These are phyloP conservation scores for Moniliella sp. DNA, from an alignment of 1,284 basidiomycete genomes.

Conservation along the genomic window DNA sequence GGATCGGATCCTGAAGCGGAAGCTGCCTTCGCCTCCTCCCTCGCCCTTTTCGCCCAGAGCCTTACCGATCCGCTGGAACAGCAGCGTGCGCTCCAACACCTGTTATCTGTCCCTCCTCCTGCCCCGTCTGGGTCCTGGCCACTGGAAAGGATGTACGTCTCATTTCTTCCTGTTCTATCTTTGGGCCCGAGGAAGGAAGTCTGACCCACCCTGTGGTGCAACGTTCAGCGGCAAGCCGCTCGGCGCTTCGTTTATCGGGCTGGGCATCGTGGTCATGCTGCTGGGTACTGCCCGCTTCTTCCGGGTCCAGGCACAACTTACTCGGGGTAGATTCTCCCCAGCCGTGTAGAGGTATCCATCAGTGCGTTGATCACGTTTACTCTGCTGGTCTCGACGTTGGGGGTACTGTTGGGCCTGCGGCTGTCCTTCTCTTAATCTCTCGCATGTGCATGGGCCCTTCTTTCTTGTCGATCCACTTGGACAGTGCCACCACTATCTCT, in stretches of 20 bases:
- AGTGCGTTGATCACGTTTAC: background rate
- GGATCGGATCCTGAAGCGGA: too few species aligned
- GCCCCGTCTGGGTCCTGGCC: background rate
- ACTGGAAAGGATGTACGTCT: too few species aligned
- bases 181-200: too few species aligned
- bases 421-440: background rate
- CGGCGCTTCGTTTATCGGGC: slow-evolving; percentile 15
- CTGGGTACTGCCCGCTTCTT: slow-evolving; percentile 15
- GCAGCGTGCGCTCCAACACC: background rate
- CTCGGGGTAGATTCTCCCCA: slow-evolving; percentile 14
- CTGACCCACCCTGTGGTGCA: too few species aligned
- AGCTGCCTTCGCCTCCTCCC: too few species aligned
- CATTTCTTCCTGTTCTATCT: too few species aligned
- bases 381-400: background rate
- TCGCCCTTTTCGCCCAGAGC: background rate
- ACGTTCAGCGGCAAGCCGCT: slow-evolving; percentile 13
- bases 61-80: background rate
- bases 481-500: too few species aligned
- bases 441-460: too few species aligned
- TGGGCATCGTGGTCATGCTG: slow-evolving; percentile 14
- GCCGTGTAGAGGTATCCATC: slow-evolving; percentile 8
- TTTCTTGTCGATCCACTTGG: too few species aligned
- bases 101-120: background rate
- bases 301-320: slow-evolving; percentile 11
- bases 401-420: background rate